Evolutionary conservation across 2,329 filamentous ascomycete species (phyloP), one percentile per base, ranked within the genome.

Genomic region (Fusarium napiforme): DNA sequence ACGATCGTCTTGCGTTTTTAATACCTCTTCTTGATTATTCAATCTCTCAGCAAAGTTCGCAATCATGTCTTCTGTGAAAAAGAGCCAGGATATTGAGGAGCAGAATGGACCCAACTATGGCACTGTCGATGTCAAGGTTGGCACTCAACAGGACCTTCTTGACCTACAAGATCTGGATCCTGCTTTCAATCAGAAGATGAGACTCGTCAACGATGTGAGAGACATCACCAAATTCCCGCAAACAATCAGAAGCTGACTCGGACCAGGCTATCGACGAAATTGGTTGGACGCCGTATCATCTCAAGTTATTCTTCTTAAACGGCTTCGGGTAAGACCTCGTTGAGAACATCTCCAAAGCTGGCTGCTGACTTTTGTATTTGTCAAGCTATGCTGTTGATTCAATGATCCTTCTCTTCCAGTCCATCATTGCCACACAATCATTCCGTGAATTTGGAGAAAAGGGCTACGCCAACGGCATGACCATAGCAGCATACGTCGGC

Each of bases 151-250:
- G n/a, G 60, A 63, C 0, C 53, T 63, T 5, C 60, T 60, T 0
- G 43, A 64, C n/a, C 1, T 64, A 0, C 28, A 60, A 3, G 60
- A 64, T 30, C 34, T 64, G 1, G 60, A 64, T 15, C 60, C 60
- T 9, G 60, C 60, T 6, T 64, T 64, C 28, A 49, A 64, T 74
- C 87, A 87, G 45, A 93, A 93, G 79, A 93, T 93, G 90, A 87
- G 90, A 74, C 83, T 93, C 34, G 87, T 93, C 67, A 93, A 93
- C 78, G 87, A 93, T 79, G 89, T 89, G 30, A 43, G 59, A 11
- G 7, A 39, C 1, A 39, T 11, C 2, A 0, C 18, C 8, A 18
- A 9, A 7, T 3, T 7, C 1, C 1, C 15, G 7, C 8, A 2
- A 21, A 9, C 16, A 9, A 9, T 15, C 5, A 2, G 12, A n/a